Evolutionary conservation across 1,139 yeast species (phyloP), one percentile per base, ranked within the genome.

Genomic region (Suhomyces choctaworum): DNA sequence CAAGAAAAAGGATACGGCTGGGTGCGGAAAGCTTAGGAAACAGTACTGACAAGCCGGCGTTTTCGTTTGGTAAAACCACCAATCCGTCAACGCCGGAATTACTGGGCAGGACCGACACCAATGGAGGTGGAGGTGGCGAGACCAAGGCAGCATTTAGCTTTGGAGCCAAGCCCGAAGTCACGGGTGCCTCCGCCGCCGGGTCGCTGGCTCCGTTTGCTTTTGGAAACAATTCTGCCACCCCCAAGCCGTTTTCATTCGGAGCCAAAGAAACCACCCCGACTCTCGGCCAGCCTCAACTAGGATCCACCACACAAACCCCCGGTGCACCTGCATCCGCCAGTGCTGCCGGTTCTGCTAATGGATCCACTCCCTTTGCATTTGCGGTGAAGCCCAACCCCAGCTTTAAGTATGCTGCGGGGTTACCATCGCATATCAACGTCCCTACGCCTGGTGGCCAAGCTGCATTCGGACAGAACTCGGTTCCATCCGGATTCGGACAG

Each of bases 21-120:
- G n/a, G n/a, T n/a, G n/a, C n/a, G n/a, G n/a, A n/a, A n/a, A n/a
- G n/a, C n/a, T n/a, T n/a, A n/a, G n/a, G n/a, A n/a, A n/a, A n/a
- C n/a, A n/a, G n/a, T n/a, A n/a, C n/a, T 4, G 26, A 20, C 9
- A 20, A 7, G 5, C 23, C 29, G 4, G 29, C 32, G 5, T 46
- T 49, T 32, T 32, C 49, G 2, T 48, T 50, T 27, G 52, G 48
- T 2, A 37, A 36, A n/a, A 21, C 41, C n/a, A 31, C 42, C 17
- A 27, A 31, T 11, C 28, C 45, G 5, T 28, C 42, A 4, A 23
- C 37, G 5, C 34, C 39, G 7, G 28, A 22, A 10, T 26, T 37
- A 15, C 39, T 40, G 15, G 40, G 37, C 1, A 32, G 30, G 16
- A 6, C 22, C 10, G 34, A 27, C 10, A 7, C 26, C 13, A 22